These are phyloP conservation scores for Colletotrichum truncatum DNA, from an alignment of 2,329 filamentous ascomycete genomes.

Conservation along the genomic window DNA sequence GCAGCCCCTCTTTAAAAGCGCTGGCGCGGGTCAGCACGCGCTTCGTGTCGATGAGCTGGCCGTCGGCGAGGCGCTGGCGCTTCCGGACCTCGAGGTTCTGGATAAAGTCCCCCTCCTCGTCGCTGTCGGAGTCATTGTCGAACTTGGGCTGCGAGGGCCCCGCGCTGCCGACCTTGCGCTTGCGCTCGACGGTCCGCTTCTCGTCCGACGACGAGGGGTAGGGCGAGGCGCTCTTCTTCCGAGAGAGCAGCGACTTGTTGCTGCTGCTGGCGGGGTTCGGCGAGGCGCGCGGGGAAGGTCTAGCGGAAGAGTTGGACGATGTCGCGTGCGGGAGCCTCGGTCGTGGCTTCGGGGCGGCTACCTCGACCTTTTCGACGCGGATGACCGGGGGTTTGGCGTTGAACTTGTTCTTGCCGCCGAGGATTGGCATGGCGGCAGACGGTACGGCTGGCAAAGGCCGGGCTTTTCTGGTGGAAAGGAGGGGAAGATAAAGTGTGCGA, in stretches of 20 bases:
- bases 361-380: slow-evolving; percentile 61
- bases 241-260: slow-evolving; percentile 35
- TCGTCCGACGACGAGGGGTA: slow-evolving; percentile 45
- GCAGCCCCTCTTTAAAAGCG: slow-evolving; percentile 44
- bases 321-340: slow-evolving; percentile 43
- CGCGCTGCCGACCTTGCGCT: slow-evolving; percentile 30
- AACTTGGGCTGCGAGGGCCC: slow-evolving; percentile 45
- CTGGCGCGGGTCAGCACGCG: slow-evolving; percentile 55
- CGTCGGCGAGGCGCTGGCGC: slow-evolving; percentile 54
- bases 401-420: slow-evolving; percentile 58
- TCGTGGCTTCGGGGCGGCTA: slow-evolving; percentile 48
- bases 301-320: slow-evolving; percentile 43
- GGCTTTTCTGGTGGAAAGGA: not conserved
- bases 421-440: slow-evolving; percentile 40
- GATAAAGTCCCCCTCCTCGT: slow-evolving; percentile 48
- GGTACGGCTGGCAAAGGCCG: not conserved
- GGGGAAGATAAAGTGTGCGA: too few species aligned
- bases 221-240: slow-evolving; percentile 52
- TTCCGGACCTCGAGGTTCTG: slow-evolving; percentile 55
- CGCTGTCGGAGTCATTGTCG: slow-evolving; percentile 59
- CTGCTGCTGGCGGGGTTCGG: slow-evolving; percentile 45
- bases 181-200: slow-evolving; percentile 22
- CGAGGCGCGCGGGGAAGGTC: slow-evolving; percentile 48
- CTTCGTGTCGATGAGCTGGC: slow-evolving; percentile 54
- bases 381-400: slow-evolving; percentile 60